Evolutionary conservation across 1,284 basidiomycete species (phyloP), one percentile per base, ranked within the genome.

Genomic region (Exobasidium rhododendri): DNA sequence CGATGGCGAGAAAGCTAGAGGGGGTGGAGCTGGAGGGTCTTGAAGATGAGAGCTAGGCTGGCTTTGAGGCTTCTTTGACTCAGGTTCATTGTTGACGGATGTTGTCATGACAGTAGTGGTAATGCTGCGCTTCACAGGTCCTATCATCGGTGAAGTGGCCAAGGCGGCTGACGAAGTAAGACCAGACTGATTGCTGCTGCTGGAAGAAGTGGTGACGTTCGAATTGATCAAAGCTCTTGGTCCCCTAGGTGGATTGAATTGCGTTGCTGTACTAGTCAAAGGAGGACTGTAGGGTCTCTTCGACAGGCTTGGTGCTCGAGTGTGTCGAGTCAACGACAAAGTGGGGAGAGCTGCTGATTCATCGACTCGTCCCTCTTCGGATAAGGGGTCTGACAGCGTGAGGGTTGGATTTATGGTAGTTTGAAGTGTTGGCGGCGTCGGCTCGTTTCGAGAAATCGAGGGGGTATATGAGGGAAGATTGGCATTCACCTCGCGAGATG

Each of bases 211-310:
- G 49, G 46, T 22, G 59, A 32, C 14, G 35, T 10, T 40, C 17
- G 62, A n/a, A 30, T 62, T 64, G 62, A 64, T 62, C 2, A 64
- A 60, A 14, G 63, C 63, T 49, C 54, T 64, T 20, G 63, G 63
- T 1, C 63, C 63, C 14, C 61, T 47, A 47, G 63, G 63, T 7
- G 63, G 63, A 52, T 64, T 64, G 52, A 64, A 64, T 26, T 24
- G 28, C n/a, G n/a, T n/a, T n/a, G n/a, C n/a, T 28, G 59, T 29
- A 49, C 28, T 26, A n/a, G n/a, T n/a, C 13, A 26, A 24, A 29
- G 44, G 29, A 31, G 60, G 59, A 24, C 20, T 50, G 47, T 50
- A 24, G 24, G 4, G 22, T 13, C 3, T 13, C 47, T 50, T 50
- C 47, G n/a, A 40, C 7, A 40, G 7, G 35, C 35, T 40, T 40